Evolutionary conservation across 441 rosid genomes (phyloP), one percentile per base, ranked within the genome.

Genomic region (Aleurites moluccanus): DNA sequence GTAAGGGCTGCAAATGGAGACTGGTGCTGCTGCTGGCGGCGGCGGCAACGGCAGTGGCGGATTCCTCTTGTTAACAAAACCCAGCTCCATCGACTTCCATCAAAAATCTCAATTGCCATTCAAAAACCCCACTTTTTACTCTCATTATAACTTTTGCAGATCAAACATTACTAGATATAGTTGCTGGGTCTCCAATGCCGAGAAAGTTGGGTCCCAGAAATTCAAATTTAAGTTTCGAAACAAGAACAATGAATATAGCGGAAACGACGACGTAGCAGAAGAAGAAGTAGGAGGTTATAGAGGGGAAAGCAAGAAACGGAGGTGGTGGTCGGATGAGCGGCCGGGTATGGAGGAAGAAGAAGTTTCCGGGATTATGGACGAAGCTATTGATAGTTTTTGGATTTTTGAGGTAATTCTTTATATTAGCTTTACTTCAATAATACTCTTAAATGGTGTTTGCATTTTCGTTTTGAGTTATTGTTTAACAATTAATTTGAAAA

Each of bases 311-410:
- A 74, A 3, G 73, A 80, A 71, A 52, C 59, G 76, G 62, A 65
- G 30, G 64, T 80, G 80, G 83, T 77, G 71, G 83, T 63, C 70
- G 18, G 77, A 67, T 50, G 21, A 50, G 44, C 53, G 33, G 9
- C 50, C 23, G 14, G 11, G 25, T 44, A 25, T 27, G 25, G 78
- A 70, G 4, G 84, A 81, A 2, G 78, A 77, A 2, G 81, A 73
- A 73, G 68, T 64, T 60, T 64, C 83, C 76, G 83, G 80, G 71
- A 75, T 85, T 69, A 73, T 86, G 70, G 90, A 88, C 30, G 88
- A 90, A 80, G 83, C 75, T 47, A 18, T 93, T 56, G 95, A 88
- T 55, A 85, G 83, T 78, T 69, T 90, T 75, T 91, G 91, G 96
- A 86, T 87, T 77, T 70, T 93, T 61, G 84, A 89, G 96, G 97